Evolutionary conservation across 805 yeast species (phyloP), one percentile per base, ranked within the genome.

Genomic region (Candida michaelii): DNA sequence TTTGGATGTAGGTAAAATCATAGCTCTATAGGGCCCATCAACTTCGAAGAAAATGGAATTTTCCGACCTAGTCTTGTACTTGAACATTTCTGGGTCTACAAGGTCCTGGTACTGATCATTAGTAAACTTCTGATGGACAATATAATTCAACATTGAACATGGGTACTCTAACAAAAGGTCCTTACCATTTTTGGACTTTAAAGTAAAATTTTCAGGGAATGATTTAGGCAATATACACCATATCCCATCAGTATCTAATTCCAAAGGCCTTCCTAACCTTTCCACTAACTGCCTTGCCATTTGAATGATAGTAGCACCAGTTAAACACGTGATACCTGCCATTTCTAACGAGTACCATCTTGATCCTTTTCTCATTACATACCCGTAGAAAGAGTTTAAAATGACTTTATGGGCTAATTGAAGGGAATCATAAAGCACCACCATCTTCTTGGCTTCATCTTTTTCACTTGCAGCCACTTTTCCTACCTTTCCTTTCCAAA

Each of bases 301-400:
- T 65, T 95, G 98, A 70, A 93, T 93, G 54, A 93, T 93, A 0
- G 96, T 89, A 0, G 99, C 97, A 40, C 99, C 99, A 0, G 99
- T 93, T 37, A 90, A 73, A 74, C 99, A 95, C 0, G 99, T 93
- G 14, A 93, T 93, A 49, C 99, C 99, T 0, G 99, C 99, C 99
- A 95, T 93, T 63, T 93, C 99, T 93, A 93, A 89, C 0, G 99
- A 93, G 56, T 90, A 93, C 99, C 99, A 93, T 46, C 99, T 76
- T 0, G 99, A 93, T 30, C 99, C 99, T 56, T 93, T 93, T 65
- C 99, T 79, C 99, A 93, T 93, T 11, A 93, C 99, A 56, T 93
- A 93, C 38, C 99, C 99, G 56, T 93, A 93, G 60, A 93, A 93
- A 0, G 98, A 91, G 58, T 93, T 93, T 55, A 93, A 74, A 66